Base-by-base conservation (phyloP, 345 rosid genomes). In the Conringia planisiliqua region DNA sequence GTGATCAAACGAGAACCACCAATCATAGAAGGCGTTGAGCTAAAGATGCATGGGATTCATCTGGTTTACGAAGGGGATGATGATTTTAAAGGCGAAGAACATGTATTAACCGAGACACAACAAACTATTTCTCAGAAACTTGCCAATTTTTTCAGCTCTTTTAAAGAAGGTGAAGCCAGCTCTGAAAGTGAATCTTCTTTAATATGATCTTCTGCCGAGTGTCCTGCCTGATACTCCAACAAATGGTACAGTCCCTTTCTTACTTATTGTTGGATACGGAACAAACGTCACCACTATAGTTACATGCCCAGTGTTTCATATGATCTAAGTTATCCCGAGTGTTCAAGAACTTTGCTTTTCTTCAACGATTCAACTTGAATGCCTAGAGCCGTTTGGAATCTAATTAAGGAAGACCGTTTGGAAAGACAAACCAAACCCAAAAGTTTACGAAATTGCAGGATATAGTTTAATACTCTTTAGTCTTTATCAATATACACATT, bases 1-100 rank as follows among this genome's bases (percentile, higher is more conserved):
- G 62, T 77, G 14, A 51, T 71, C 26, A 65, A 77, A 71, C 12
- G 17, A 11, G 16, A 58, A 10, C 62, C 24, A 0, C 63, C 72
- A 22, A 0, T 29, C 68, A 64, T 1, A 64, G 6, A 64, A 58
- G 81, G 48, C 17, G 50, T 51, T 30, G 63, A 71, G 58, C 47
- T 77, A 50, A 71, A 77, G 77, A 66, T 65, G 68, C 72, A 65
- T 71, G 77, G 81, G 26, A 71, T 71, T 13, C 57, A 77, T 58
- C 39, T 77, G 7, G 77, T 71, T 66, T 77, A 77, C 10, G 68
- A 77, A 0, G 81, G 68, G 20, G 81, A 71, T 71, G 77, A 77
- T 71, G 81, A 71, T 65, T 27, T 64, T 0, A 0, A 8, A 57
- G 77, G 40, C 22, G 5, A 71, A 1, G 77, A 77, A 77, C 0